Base-by-base conservation (phyloP, 495 filamentous ascomycete genomes). In the Usnea hakonensis region DNA sequence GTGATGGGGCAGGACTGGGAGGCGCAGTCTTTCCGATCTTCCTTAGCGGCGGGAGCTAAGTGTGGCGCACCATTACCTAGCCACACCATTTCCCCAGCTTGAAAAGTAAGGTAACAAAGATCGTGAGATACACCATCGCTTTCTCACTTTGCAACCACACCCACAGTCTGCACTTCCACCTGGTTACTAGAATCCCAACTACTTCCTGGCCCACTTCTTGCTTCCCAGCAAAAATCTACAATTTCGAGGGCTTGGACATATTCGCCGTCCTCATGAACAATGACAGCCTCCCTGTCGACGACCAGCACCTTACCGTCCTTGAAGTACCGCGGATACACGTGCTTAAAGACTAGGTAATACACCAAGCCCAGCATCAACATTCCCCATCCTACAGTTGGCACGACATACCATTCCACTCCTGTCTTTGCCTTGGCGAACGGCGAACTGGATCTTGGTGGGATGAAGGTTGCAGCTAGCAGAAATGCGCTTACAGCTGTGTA, bases 231-330 rank as follows among this genome's bases (percentile, higher is more conserved):
- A 26, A 60, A 58, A 5, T 68, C 64, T 33, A 68, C 60, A 21
- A 62, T 7, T 46, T 68, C 66, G 36, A 68, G 32, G 28, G 57
- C 55, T 32, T 63, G 64, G 2, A 68, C 66, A 55, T 57, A 68
- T n/a, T 65, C 66, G 3, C 64, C 66, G 21, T 63, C 30, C 26
- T 56, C 48, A 1, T 61, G 55, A 5, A 68, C 66, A 21, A 68
- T 63, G 4, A 68, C 44, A 14, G 66, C 59, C 30, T 68, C 64
- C 11, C 66, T 35, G 0, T 68, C 64, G 5, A 68, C 66, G 2
- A 65, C 41, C 23, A 65, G 36, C 0, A 60, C 48, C 6, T 40
- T 40, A 14, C 38, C 38, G 17, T 40, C 38, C 38, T 40, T 14
- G 38, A 40, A 40, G 38, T 40, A 40, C 38, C 38, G 38, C 38